phyloP scores from a whole-genome alignment of 2,329 filamentous ascomycete genomes.

The Arthrocladium fulminans region DNA sequence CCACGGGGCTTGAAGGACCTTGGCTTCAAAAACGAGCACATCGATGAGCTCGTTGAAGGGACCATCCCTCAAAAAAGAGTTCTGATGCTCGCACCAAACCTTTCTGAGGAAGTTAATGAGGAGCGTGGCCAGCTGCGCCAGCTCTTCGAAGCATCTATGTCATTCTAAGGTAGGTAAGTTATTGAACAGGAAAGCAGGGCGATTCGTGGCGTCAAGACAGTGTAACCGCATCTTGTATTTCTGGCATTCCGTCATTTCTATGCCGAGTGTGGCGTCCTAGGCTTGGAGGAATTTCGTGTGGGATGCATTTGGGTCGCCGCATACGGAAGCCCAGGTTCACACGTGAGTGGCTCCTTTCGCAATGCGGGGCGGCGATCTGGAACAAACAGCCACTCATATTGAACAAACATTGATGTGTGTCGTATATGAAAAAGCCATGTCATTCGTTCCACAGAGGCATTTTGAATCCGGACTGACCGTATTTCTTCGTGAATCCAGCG shows the following conservation, averaged over 20 bases:
- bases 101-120: conserved; percentile 59
- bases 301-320: not conserved
- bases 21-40: conserved; percentile 66
- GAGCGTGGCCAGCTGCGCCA: conserved; percentile 63
- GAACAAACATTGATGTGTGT: not conserved
- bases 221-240: too few relatives aligned
- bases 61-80: conserved; percentile 89
- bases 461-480: too few relatives aligned
- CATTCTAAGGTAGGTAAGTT: conserved; percentile 34
- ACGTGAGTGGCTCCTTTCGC: conserved; percentile 3
- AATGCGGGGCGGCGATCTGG: conserved; percentile 3
- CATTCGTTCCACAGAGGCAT: not conserved
- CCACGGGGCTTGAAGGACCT: conserved; percentile 74
- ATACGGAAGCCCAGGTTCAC: not conserved
- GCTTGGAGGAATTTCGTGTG: not conserved
- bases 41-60: conserved; percentile 81
- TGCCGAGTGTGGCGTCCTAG: not conserved
- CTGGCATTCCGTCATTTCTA: too few relatives aligned
- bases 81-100: conserved; percentile 77
- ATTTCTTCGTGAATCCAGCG: too few relatives aligned
- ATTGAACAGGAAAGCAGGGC: not conserved
- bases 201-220: not conserved
- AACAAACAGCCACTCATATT: conserved; percentile 2
- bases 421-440: not conserved
- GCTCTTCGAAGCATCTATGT: conserved; percentile 58